Percentiles rank a stretch among this genome's conserved stretches.
phyloP scores from a whole-genome alignment of 257 asterid genomes.

The Solanum ahanhuiri region DNA sequence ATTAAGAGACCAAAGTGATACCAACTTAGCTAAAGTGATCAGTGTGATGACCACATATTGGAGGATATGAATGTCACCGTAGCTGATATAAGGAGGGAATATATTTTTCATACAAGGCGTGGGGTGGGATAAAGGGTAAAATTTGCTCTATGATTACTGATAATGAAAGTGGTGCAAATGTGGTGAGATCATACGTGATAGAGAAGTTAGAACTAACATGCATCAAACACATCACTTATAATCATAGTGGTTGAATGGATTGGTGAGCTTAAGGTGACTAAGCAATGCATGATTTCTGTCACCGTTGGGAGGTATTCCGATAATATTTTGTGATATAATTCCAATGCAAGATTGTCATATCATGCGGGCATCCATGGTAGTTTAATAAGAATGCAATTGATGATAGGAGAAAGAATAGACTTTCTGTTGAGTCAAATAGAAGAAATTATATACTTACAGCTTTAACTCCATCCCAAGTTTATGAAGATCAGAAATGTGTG shows the following conservation, averaged over 20 bases:
- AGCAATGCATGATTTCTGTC: neutral
- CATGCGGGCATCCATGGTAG: neutral
- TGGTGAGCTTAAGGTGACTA: neutral
- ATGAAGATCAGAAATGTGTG: neutral
- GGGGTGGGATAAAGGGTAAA: neutral
- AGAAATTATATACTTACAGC: neutral
- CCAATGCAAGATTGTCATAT: neutral
- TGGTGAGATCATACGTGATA: neutral
- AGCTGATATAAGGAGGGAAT: neutral
- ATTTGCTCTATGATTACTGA: neutral
- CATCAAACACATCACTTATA: neutral
- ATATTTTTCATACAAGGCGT: neutral
- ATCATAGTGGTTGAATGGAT: neutral
- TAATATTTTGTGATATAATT: neutral
- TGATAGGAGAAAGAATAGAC: neutral
- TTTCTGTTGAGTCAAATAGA: neutral
- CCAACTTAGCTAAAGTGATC: neutral
- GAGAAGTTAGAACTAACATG: neutral
- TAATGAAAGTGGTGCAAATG: neutral
- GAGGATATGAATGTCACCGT: neutral
- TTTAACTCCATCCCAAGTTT: neutral
- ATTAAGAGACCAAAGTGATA: neutral
- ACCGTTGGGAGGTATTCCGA: neutral
- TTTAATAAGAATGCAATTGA: neutral
- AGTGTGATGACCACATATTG: neutral